These are phyloP conservation scores for Citrullus mucosospermus DNA, from an alignment of 306 rosid species.

Conservation along the genomic window DNA sequence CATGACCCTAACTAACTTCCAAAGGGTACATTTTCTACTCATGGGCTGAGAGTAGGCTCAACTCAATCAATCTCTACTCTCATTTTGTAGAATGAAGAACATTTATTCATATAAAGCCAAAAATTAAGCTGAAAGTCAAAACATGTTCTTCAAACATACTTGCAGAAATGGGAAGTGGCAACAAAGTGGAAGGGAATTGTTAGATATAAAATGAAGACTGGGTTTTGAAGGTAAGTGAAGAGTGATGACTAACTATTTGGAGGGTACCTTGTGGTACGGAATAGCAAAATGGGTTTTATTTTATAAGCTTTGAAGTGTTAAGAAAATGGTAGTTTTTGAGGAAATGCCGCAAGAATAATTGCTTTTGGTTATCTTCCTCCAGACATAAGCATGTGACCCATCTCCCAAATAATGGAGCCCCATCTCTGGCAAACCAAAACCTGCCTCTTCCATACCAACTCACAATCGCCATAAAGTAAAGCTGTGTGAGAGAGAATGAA, in stretches of 20 bases:
- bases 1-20: too few species aligned
- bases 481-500: neutral
- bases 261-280: slow-evolving; percentile 9
- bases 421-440: slow-evolving; percentile 12
- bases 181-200: neutral
- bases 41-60: neutral
- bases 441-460: slow-evolving; percentile 1
- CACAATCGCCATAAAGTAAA: neutral
- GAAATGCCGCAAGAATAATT: slow-evolving; percentile 8
- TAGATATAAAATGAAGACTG: neutral
- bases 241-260: neutral
- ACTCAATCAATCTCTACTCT: neutral
- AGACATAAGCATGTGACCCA: slow-evolving; percentile 26
- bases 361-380: slow-evolving; percentile 13
- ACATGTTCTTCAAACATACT: neutral
- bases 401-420: slow-evolving; percentile 24
- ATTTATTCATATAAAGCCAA: neutral
- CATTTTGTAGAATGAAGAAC: neutral
- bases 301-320: neutral
- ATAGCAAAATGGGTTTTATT: neutral
- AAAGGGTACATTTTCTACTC: too few species aligned
- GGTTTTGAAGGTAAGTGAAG: neutral
- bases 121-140: too few species aligned
- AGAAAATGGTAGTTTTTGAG: slow-evolving; percentile 7
- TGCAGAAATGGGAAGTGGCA: neutral